Conservation (phyloP, 331 rosid species). For the Phaseolus coccineus region DNA sequence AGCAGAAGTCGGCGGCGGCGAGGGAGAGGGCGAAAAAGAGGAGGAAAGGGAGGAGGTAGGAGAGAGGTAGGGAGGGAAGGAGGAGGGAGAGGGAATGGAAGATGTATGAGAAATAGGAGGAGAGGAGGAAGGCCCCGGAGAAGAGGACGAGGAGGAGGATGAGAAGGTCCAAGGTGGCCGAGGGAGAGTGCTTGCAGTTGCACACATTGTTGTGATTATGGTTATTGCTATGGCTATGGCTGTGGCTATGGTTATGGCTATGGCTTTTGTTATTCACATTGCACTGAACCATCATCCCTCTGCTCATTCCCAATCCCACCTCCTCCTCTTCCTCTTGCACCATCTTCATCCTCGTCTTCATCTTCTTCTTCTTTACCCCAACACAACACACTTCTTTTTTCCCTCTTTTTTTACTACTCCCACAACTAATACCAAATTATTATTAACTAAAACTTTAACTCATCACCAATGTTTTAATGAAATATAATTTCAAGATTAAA, state of each 20-base stretch:
- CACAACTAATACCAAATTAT: too few relatives aligned
- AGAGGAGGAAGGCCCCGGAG: slow-evolving; percentile 85
- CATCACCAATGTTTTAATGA: not conserved
- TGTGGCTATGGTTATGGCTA: too few relatives aligned
- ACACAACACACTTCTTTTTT: not conserved
- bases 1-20: slow-evolving; percentile 54
- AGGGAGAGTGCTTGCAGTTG: slow-evolving; percentile 83
- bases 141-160: slow-evolving; percentile 87
- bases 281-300: slow-evolving; percentile 4
- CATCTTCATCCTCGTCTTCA: not conserved
- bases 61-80: slow-evolving; percentile 55
- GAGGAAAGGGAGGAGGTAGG: slow-evolving; percentile 66
- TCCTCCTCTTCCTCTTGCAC: slow-evolving; percentile 4
- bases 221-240: too few relatives aligned
- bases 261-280: not conserved
- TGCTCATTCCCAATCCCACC: not conserved
- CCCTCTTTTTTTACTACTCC: too few relatives aligned
- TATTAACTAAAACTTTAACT: too few relatives aligned
- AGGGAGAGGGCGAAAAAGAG: slow-evolving; percentile 52
- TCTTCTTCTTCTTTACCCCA: not conserved
- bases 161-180: slow-evolving; percentile 94
- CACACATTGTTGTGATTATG: slow-evolving; percentile 12
- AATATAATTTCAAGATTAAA: too few relatives aligned
- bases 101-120: slow-evolving; percentile 91
- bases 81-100: slow-evolving; percentile 77